Conservation (phyloP, 2,329 filamentous ascomycete genomes). For the Curvularia verruculosa region DNA sequence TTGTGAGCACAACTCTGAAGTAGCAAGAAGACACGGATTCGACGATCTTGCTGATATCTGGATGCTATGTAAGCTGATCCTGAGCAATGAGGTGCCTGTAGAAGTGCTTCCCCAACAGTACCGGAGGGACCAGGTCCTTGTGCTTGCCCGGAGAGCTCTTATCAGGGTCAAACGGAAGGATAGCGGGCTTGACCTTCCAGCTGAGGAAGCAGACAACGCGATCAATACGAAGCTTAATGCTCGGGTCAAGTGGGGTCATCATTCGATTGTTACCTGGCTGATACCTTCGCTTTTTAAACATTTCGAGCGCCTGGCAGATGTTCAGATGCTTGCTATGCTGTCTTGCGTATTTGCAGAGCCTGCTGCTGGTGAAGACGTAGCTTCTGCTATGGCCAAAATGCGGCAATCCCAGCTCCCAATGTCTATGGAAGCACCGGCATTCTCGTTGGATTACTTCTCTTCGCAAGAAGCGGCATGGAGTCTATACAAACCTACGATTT, state of each 20-base stretch:
- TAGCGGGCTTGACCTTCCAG: constrained; percentile 56
- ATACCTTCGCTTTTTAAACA: constrained; percentile 64
- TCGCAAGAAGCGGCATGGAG: constrained; percentile 53
- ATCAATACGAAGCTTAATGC: constrained; percentile 50
- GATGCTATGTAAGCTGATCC: constrained; percentile 77
- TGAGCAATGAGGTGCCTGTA: constrained; percentile 77
- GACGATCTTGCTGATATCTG: constrained; percentile 80
- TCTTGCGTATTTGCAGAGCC: constrained; percentile 64
- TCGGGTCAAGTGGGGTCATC: constrained; percentile 62
- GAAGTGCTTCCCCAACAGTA: constrained; percentile 64
- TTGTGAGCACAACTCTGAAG: constrained; percentile 80
- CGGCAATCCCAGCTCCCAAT: constrained; percentile 47
- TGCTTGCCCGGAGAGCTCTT: constrained; percentile 70
- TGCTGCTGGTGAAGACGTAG: constrained; percentile 50
- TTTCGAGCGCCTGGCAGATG: constrained; percentile 65
- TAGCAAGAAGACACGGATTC: constrained; percentile 74
- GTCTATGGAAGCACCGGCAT: constrained; percentile 52
- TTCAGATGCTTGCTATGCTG: constrained; percentile 70
- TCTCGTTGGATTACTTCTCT: constrained; percentile 56
- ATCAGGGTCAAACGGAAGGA: constrained; percentile 58
- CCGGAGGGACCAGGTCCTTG: constrained; percentile 65
- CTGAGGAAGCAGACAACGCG: constrained; percentile 51
- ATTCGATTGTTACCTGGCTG: constrained; percentile 64
- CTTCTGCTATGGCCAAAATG: constrained; percentile 46
- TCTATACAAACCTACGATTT: constrained; percentile 48